Evolutionary conservation across 495 filamentous ascomycete genomes (phyloP), one percentile per base, ranked within the genome.

Genomic region (Podospora bellae-mahoneyi): DNA sequence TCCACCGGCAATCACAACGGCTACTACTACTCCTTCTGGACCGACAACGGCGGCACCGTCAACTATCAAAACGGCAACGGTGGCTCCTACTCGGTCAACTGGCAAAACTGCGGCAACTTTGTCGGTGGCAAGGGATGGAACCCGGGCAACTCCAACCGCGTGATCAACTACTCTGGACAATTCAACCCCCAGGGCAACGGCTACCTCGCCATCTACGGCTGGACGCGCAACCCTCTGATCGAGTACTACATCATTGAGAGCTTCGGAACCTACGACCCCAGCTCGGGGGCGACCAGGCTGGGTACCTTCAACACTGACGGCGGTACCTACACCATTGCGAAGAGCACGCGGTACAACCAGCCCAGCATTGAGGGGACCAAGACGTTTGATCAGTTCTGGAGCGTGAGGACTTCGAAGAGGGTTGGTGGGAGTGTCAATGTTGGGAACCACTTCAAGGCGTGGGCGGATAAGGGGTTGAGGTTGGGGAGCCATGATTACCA

Each of bases 91-190:
- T 80, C 74, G 61, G 80, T 87, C 18, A 78, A 70, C 20, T 89
- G 86, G 87, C 72, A 71, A 27, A 81, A 83, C 69, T 76, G 75
- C 57, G 83, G 83, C 32, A 86, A 88, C 78, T 89, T 87, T 62
- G 84, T 87, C 62, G 85, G 81, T 30, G 88, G 88, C 59, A 88
- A 88, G 78, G 87, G 87, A n/a, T 89, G 86, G 85, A 81, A 82
- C 71, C 81, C 84, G 48, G 85, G 84, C 15, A 74, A 34, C 5
- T 65, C 53, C 19, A 48, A 48, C 39, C 56, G 64, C 68, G 88
- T 76, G 18, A 84, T 90, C 72, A 84, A 74, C 63, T 87, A 84
- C 80, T 80, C 74, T 72, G 84, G 82, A 19, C 81, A 77, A 34
- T 85, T 80, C 80, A 80, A 73, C 75, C 76, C 78, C 44, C 81